phyloP scores from a whole-genome alignment of 2,329 filamentous ascomycete genomes.

The Beauveria caledonica region DNA sequence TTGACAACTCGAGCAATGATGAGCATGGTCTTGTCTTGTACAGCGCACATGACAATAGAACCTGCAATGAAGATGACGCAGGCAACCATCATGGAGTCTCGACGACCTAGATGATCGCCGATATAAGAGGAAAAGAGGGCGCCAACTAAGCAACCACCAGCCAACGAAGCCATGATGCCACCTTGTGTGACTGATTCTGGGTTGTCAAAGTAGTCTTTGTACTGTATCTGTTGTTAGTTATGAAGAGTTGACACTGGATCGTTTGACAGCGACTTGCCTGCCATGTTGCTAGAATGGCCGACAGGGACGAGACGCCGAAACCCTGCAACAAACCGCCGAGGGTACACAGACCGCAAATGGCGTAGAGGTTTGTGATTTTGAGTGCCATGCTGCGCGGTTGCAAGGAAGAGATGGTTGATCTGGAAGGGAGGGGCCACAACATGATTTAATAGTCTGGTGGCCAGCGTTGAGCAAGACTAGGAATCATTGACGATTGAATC shows the following conservation, averaged over 20 bases:
- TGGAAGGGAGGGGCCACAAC: conserved; percentile 3
- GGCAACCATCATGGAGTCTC: conserved; percentile 19
- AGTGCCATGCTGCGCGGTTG: not conserved
- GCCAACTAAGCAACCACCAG: conserved; percentile 36
- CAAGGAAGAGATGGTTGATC: not conserved
- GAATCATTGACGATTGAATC: not conserved
- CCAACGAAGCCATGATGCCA: conserved; percentile 35
- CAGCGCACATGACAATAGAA: conserved; percentile 14
- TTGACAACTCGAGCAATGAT: conserved; percentile 50
- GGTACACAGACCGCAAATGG: conserved; percentile 19
- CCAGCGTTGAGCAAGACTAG: not conserved
- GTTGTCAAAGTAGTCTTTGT: conserved; percentile 40
- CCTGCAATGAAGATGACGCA: conserved; percentile 18
- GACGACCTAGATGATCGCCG: conserved; percentile 33
- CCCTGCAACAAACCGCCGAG: conserved; percentile 33
- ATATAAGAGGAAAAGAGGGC: conserved; percentile 32
- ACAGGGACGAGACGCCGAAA: conserved; percentile 47
- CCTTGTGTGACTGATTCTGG: conserved; percentile 33
- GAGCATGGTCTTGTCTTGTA: conserved; percentile 23
- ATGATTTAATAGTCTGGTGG: not conserved
- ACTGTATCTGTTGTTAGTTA: conserved; percentile 19
- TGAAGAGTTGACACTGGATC: no score
- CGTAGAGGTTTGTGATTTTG: conserved; percentile 17
- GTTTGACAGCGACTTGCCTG: conserved; percentile 14
- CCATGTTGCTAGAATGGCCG: conserved; percentile 40